Evolutionary conservation across 148 eudicot genomes (phyloP).

Genomic region (Cornus suecica): DNA sequence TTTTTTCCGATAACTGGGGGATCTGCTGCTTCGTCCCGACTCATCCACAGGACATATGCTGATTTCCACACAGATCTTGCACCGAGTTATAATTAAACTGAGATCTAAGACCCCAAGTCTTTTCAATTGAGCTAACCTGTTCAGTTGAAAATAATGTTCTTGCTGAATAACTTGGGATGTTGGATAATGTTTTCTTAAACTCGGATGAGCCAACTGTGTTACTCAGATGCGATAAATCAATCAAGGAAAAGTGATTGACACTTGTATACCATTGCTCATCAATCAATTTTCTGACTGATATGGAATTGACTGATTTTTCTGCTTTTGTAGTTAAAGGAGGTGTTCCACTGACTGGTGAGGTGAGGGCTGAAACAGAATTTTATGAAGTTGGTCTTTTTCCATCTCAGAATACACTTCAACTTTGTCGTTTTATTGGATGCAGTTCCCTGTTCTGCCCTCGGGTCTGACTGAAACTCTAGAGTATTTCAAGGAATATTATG

Average conservation of each 20-base stretch:
- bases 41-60: no score
- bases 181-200: neutral
- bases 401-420: neutral
- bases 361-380: neutral
- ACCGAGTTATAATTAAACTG: no score
- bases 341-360: constrained; percentile 10
- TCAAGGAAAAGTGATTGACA: no score
- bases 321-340: constrained; percentile 3
- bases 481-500: constrained; percentile 40
- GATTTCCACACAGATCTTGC: no score
- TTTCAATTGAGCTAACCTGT: no score
- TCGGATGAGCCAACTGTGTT: neutral
- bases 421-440: constrained; percentile 2
- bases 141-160: neutral
- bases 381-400: neutral
- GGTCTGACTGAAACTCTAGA: constrained; percentile 33
- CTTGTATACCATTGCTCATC: neutral
- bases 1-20: no score
- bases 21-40: no score
- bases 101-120: no score
- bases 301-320: neutral
- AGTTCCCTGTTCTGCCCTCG: constrained; percentile 30
- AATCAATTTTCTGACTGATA: neutral
- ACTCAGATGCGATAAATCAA: neutral
- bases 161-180: neutral